Evolutionary conservation across 805 yeast species (phyloP).

Genomic region (Jamesozyma hellenica): DNA sequence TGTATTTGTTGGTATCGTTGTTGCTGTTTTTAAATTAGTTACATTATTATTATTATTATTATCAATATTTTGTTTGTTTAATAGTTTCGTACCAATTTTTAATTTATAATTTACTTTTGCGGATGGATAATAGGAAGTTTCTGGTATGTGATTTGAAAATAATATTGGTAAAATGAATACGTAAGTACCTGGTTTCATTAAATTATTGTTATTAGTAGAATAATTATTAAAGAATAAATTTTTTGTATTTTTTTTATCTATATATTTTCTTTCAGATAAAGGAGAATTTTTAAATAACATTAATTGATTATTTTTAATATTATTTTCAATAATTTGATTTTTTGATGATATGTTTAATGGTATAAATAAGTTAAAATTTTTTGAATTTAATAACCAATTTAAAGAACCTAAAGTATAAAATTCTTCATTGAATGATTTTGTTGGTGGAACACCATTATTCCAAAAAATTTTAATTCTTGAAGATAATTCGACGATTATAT

Average conservation of each 20-base stretch:
- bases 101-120: slow-evolving; percentile 21
- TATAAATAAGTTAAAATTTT: slow-evolving; percentile 37
- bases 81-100: slow-evolving; percentile 9
- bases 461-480: slow-evolving; percentile 39
- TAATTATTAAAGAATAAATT: slow-evolving; percentile 5
- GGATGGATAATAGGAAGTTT: slow-evolving; percentile 35
- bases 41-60: no score
- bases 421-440: slow-evolving; percentile 36
- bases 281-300: slow-evolving; percentile 15
- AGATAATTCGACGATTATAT: slow-evolving; percentile 34
- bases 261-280: slow-evolving; percentile 9
- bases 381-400: slow-evolving; percentile 36
- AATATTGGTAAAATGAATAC: slow-evolving; percentile 53
- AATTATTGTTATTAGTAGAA: background rate
- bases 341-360: slow-evolving; percentile 21
- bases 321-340: slow-evolving; percentile 18
- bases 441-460: slow-evolving; percentile 46
- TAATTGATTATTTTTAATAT: slow-evolving; percentile 9
- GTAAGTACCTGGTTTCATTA: slow-evolving; percentile 52
- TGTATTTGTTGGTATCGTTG: no score
- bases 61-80: background rate
- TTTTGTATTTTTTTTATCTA: slow-evolving; percentile 13
- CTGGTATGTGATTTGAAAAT: slow-evolving; percentile 52
- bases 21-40: background rate
- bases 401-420: slow-evolving; percentile 38